Evolutionary conservation across 2,329 filamentous ascomycete genomes (phyloP), one percentile per base, ranked within the genome.

Genomic region (Phaeoacremonium minimum): DNA sequence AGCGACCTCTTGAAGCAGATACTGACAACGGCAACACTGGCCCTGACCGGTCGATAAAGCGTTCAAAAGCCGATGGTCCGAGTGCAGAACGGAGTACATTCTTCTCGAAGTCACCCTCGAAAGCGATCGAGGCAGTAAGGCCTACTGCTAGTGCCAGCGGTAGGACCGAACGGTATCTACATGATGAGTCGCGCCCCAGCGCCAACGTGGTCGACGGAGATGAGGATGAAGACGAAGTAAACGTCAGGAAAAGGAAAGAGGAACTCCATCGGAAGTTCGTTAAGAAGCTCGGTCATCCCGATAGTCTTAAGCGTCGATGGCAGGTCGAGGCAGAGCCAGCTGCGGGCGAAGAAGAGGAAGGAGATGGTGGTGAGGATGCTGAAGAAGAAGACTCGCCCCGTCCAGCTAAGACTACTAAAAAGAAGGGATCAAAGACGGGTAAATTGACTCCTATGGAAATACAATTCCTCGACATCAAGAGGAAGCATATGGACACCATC

Each of bases 381-480:
- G 71, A 71, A 6, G 75, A 65, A 7, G 71, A 75, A 3, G 67
- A 74, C 4, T 73, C 55, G 40, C 67, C 52, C 46, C 69, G 65
- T n/a, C 48, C 60, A 11, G 52, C 65, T 16, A 74, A 72, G 43
- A 46, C 60, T 7, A 17, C 31, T 1, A 76, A 71, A 45, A 94
- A 87, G 62, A 94, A 88, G 56, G 77, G 78, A 1, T 43, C 76
- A n/a, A 82, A 79, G 57, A 70, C 73, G 3, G 73, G 74, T 37
- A 96, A 96, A 57, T 75, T 98, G 42, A 98, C 93, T 1, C 93
- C 93, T 0, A 85, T 98, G 81, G 90, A 97, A 58, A 77, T 85
- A 28, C 93, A 97, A 52, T 85, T 95, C 40, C 73, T 98, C 6
- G 90, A 95, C 14, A 95, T 98, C 60, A 98, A 98, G 65, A 75